Conservation (phyloP, 1,284 basidiomycete species). For the Ganoderma resinaceum region DNA sequence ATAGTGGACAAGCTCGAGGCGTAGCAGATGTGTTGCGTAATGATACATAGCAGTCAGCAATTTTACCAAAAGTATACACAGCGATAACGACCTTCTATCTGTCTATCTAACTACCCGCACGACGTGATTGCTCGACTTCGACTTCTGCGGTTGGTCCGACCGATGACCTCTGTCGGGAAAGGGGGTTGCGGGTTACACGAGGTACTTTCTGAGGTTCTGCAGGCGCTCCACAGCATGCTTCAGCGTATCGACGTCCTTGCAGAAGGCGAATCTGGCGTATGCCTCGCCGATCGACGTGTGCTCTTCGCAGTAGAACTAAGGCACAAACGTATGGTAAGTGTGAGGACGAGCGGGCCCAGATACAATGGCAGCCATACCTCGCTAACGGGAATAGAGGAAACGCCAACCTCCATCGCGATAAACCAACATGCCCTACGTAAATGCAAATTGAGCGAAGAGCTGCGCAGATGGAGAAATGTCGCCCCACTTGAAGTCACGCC, state of each 20-base stretch:
- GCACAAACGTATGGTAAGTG: slow-evolving; percentile 14
- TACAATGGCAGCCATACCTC: slow-evolving; percentile 62
- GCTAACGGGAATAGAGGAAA: slow-evolving; percentile 93
- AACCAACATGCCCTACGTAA: slow-evolving; percentile 83
- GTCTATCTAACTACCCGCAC: background rate
- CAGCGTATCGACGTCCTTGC: slow-evolving; percentile 89
- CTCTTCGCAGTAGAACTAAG: slow-evolving; percentile 88
- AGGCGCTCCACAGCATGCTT: slow-evolving; percentile 81
- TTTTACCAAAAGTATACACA: slow-evolving; percentile 3
- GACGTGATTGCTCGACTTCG: background rate
- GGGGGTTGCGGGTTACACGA: slow-evolving; percentile 37
- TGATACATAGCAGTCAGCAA: background rate
- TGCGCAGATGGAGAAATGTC: slow-evolving; percentile 25
- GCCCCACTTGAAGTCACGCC: slow-evolving; percentile 85
- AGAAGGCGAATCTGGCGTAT: slow-evolving; percentile 91
- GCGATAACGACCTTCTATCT: slow-evolving; percentile 10
- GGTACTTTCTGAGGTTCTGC: slow-evolving; percentile 75
- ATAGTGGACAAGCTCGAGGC: slow-evolving; percentile 69
- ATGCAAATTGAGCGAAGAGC: slow-evolving; percentile 11
- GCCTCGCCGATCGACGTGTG: slow-evolving; percentile 87
- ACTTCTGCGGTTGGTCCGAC: slow-evolving; percentile 5
- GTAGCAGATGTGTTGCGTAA: slow-evolving; percentile 5
- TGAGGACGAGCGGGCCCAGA: background rate
- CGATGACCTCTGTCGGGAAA: background rate
- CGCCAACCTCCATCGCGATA: slow-evolving; percentile 86